Percentiles rank a stretch among this genome's conserved stretches.
Conservation (phyloP, 441 rosid species). For the Codiaeum variegatum region DNA sequence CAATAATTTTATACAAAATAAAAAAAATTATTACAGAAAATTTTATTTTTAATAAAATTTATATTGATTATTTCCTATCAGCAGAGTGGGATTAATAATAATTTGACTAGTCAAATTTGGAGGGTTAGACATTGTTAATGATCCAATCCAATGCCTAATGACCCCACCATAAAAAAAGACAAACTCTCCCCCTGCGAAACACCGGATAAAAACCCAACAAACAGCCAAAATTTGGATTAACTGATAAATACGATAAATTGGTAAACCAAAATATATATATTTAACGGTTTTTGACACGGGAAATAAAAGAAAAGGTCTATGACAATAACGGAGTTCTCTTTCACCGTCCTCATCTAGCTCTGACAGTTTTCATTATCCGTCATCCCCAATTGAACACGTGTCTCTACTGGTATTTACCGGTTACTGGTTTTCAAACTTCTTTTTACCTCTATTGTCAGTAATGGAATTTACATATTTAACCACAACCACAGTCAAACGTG, state of each 20-base stretch:
- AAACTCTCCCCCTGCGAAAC: background rate
- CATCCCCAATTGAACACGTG: constrained; percentile 32
- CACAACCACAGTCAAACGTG: background rate
- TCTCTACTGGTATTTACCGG: constrained; percentile 17
- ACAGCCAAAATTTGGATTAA: background rate
- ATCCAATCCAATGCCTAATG: background rate
- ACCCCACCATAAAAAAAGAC: constrained; percentile 11
- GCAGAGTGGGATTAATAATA: background rate
- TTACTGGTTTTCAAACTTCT: background rate
- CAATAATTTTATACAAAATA: background rate
- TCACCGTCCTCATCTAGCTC: background rate
- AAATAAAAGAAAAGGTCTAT: constrained; percentile 13
- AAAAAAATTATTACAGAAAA: constrained; percentile 2
- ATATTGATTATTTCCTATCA: no score
- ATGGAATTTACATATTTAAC: background rate
- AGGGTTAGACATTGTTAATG: constrained; percentile 12
- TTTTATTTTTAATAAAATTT: no score
- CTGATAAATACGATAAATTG: background rate
- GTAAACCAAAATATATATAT: background rate
- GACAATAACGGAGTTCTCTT: constrained; percentile 14
- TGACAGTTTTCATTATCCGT: constrained; percentile 5
- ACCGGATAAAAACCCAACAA: background rate
- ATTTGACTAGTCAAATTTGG: constrained; percentile 21
- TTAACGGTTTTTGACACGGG: background rate
- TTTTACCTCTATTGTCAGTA: background rate